Evolutionary conservation across 2,329 filamentous ascomycete genomes (phyloP), one percentile per base, ranked within the genome.

Genomic region (Helotiales sp.): DNA sequence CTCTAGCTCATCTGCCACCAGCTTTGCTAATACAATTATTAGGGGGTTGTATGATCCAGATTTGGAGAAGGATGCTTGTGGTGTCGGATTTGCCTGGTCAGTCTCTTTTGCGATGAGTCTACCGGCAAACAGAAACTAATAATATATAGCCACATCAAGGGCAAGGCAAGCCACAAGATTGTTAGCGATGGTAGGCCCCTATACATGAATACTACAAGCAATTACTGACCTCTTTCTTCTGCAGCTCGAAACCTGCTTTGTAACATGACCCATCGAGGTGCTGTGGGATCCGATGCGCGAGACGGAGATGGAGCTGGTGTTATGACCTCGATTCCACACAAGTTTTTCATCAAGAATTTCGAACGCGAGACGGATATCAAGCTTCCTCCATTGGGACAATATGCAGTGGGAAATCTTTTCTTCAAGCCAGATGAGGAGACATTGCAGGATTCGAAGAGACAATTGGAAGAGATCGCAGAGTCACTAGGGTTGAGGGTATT

Each of bases 251-350:
- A 93, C 77, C 82, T 99, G 62, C 87, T 99, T 63, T 99, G 95
- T 83, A 98, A 99, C 84, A 99, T 99, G 95, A 98, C 95, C 82
- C 95, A 99, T 81, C 89, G 95, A 75, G 95, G 95, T 81, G 95
- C 95, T 64, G 93, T 98, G 69, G 95, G 95, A 68, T 98, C 95
- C 60, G 95, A 99, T 81, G 92, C 92, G 72, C 89, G 95, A 81
- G 95, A 99, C 74, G 95, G 95, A 74, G 95, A 99, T 74, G 95
- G 95, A 75, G 95, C 95, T 70, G 95, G 95, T 84, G 93, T 98
- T 72, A 99, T 99, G 95, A 98, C 93, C 66, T 97, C 93, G 60
- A 96, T 99, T 70, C 95, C 95, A 59, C 93, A 98, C 81, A 92
- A 88, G 76, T 98, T 99, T 81, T 98, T 99, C 75, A 81, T 96